A percentile compares a stretch with the other conserved stretches of the same genome.
Conservation (phyloP, 1,139 yeast genomes). For the Geotrichum reessii region DNA sequence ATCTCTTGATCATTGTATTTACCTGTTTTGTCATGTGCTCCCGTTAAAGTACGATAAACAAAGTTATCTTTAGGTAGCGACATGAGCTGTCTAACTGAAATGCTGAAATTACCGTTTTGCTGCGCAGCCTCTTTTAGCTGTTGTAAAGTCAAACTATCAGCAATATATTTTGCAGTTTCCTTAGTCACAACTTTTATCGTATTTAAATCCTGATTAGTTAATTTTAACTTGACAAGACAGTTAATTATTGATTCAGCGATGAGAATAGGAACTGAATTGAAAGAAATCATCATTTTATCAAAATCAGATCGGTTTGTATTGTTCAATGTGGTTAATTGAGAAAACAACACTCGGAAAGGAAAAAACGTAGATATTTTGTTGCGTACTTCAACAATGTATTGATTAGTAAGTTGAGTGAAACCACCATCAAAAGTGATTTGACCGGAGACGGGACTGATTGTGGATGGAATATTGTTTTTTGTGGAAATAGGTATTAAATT, state of each 20-base stretch:
- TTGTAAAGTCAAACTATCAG: neutral
- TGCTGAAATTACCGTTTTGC: neutral
- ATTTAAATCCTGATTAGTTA: neutral
- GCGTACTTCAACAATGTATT: neutral
- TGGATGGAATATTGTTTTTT: too few species aligned
- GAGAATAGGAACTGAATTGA: neutral
- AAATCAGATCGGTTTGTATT: neutral
- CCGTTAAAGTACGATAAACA: neutral
- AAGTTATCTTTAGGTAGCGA: neutral
- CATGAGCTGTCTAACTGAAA: neutral
- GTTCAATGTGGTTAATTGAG: neutral
- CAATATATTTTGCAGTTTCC: neutral
- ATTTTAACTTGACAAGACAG: neutral
- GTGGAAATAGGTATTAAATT: neutral
- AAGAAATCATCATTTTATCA: neutral
- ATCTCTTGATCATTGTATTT: neutral
- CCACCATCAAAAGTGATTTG: neutral
- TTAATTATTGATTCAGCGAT: constrained; percentile 5
- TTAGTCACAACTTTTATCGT: neutral
- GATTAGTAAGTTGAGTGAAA: neutral
- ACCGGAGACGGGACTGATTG: too few species aligned
- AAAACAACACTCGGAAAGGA: neutral
- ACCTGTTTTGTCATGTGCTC: neutral
- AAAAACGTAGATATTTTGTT: neutral
- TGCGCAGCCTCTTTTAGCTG: neutral